These are phyloP conservation scores for Myriosclerotinia duriaeana DNA, from an alignment of 2,329 filamentous ascomycete genomes.

Conservation along the genomic window DNA sequence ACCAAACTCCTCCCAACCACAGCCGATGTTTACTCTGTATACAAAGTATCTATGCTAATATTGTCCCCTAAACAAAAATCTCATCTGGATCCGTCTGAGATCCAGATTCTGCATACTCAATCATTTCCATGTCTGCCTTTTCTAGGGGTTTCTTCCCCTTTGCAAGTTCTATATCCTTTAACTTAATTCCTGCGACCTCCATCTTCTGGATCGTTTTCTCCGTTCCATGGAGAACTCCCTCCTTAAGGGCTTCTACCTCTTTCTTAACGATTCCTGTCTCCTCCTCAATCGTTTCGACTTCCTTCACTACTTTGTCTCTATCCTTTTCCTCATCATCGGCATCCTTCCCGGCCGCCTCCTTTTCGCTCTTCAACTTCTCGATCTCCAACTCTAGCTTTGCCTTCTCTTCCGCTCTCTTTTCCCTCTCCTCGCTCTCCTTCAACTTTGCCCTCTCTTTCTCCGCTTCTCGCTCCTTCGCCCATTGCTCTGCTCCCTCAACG, in stretches of 20 bases:
- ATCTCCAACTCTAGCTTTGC: constrained; percentile 27
- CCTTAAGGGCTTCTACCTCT: constrained; percentile 4
- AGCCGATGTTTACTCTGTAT: too few species aligned
- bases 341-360: constrained; percentile 23
- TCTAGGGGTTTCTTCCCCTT: constrained; percentile 8
- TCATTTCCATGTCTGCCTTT: neutral
- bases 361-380: constrained; percentile 27
- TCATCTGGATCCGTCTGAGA: constrained; percentile 4
- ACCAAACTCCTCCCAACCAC: neutral
- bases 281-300: neutral
- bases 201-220: neutral
- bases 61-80: neutral
- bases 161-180: constrained; percentile 12
- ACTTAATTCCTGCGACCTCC: constrained; percentile 1
- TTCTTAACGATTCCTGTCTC: neutral
- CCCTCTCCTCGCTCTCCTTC: constrained; percentile 36
- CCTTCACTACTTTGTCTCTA: neutral
- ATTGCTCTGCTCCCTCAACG: constrained; percentile 52
- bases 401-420: constrained; percentile 31
- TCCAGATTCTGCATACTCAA: constrained; percentile 11
- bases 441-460: constrained; percentile 47
- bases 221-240: neutral
- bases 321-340: neutral
- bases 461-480: constrained; percentile 52
- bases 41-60: neutral